A percentile compares a stretch with the other conserved stretches of the same genome.
Conservation (phyloP, 2,329 filamentous ascomycete species). For the Metarhizium rileyi region DNA sequence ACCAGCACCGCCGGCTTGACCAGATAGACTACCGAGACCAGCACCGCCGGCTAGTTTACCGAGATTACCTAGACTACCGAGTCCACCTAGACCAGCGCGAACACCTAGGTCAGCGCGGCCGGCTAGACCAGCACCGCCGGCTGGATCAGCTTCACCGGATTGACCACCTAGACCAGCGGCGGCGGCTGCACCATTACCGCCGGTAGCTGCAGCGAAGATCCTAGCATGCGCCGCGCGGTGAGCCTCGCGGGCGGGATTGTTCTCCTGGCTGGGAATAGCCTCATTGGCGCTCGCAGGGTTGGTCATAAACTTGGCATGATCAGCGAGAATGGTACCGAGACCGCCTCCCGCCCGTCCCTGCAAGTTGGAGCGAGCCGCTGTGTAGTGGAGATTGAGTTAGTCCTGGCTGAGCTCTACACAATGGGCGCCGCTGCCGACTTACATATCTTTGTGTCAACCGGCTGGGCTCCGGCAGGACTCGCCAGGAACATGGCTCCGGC, state of each 20-base stretch:
- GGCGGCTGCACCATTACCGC: background rate
- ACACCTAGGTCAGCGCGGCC: too few relatives aligned
- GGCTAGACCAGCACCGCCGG: too few relatives aligned
- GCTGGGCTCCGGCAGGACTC: background rate
- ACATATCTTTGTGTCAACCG: background rate
- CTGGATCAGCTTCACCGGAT: too few relatives aligned
- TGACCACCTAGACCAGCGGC: too few relatives aligned
- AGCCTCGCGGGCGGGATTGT: conserved; percentile 5
- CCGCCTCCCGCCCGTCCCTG: background rate
- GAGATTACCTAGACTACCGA: too few relatives aligned
- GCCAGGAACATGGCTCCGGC: background rate
- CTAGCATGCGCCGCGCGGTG: conserved; percentile 3
- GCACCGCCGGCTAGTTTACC: too few relatives aligned
- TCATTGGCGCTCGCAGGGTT: background rate
- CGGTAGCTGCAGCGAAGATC: background rate
- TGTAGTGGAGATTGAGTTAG: background rate
- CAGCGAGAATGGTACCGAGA: conserved; percentile 2
- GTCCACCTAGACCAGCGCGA: too few relatives aligned
- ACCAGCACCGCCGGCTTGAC: too few relatives aligned
- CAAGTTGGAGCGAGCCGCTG: background rate
- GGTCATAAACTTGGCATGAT: conserved; percentile 4
- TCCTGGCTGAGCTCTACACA: background rate
- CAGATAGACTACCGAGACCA: too few relatives aligned
- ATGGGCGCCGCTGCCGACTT: background rate
- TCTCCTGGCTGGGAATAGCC: background rate